Evolutionary conservation across 2,329 filamentous ascomycete species (phyloP).

Genomic region (Huntiella decipiens): DNA sequence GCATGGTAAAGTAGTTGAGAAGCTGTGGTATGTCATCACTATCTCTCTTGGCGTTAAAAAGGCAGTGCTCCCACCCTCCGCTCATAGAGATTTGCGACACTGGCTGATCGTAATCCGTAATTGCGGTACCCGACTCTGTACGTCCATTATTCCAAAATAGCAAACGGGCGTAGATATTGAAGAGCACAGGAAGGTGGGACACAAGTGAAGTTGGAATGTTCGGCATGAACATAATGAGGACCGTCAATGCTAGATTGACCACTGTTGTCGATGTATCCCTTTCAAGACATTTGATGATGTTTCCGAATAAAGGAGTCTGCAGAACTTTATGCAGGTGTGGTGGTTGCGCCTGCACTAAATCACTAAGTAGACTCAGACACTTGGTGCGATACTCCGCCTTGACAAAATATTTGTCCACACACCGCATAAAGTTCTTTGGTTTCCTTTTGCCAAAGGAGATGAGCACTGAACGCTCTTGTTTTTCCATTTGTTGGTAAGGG

Average conservation of each 20-base stretch:
- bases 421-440: slow-evolving; percentile 47
- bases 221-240: slow-evolving; percentile 63
- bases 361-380: slow-evolving; percentile 46
- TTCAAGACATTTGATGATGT: slow-evolving; percentile 55
- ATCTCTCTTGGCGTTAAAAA: slow-evolving; percentile 42
- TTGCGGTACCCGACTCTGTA: slow-evolving; percentile 23
- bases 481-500: slow-evolving; percentile 23
- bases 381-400: slow-evolving; percentile 44
- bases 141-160: slow-evolving; percentile 55
- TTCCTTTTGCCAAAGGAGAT: slow-evolving; percentile 47
- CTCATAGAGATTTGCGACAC: slow-evolving; percentile 15
- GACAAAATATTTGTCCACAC: slow-evolving; percentile 46
- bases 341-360: slow-evolving; percentile 58
- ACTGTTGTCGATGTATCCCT: slow-evolving; percentile 60
- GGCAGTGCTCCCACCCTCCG: slow-evolving; percentile 43
- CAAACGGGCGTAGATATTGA: slow-evolving; percentile 63
- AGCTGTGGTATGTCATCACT: slow-evolving; percentile 47
- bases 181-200: slow-evolving; percentile 50
- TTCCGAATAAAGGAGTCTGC: slow-evolving; percentile 51
- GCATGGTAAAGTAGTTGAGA: slow-evolving; percentile 57
- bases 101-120: slow-evolving; percentile 13
- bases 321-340: slow-evolving; percentile 58
- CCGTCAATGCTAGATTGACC: slow-evolving; percentile 55
- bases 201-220: slow-evolving; percentile 59
- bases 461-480: slow-evolving; percentile 30